phyloP scores from a whole-genome alignment of 2,329 filamentous ascomycete genomes.

The Aureobasidium leucospermi region DNA sequence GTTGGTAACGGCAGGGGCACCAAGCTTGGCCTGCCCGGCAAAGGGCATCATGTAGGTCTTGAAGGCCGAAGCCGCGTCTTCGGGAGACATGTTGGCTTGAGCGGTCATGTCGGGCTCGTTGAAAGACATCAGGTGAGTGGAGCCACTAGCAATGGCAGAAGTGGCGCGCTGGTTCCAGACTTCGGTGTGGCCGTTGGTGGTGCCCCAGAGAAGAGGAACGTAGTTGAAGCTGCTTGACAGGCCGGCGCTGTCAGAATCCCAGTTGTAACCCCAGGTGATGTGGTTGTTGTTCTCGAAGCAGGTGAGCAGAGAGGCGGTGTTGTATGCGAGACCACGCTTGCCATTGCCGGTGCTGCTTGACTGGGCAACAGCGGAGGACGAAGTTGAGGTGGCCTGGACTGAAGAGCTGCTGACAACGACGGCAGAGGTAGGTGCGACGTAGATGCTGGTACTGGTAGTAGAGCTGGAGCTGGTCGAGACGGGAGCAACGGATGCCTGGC shows the following conservation, averaged over 20 bases:
- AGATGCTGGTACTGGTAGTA: not conserved
- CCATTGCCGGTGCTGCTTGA: constrained; percentile 25
- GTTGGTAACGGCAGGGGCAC: constrained; percentile 57
- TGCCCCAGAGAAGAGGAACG: constrained; percentile 58
- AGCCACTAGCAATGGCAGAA: constrained; percentile 46
- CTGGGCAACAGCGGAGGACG: constrained; percentile 19
- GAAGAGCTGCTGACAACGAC: constrained; percentile 17
- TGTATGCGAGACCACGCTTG: constrained; percentile 66
- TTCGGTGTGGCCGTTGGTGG: constrained; percentile 35
- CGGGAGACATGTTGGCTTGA: constrained; percentile 54
- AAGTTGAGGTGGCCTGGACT: constrained; percentile 18
- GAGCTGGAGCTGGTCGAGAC: constrained; percentile 4
- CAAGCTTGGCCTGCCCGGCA: constrained; percentile 46
- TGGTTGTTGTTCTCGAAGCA: constrained; percentile 41
- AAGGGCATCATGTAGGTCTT: constrained; percentile 50
- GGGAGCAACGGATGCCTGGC: not conserved
- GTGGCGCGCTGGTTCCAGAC: constrained; percentile 47
- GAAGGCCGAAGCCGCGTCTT: constrained; percentile 46
- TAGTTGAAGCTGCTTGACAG: constrained; percentile 44
- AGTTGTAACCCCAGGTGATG: constrained; percentile 62
- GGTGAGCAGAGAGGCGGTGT: constrained; percentile 47
- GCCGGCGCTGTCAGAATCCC: constrained; percentile 45
- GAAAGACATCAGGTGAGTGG: constrained; percentile 56
- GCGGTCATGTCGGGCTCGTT: constrained; percentile 60
- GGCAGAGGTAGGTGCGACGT: constrained; percentile 7